Evolutionary conservation across 148 eudicot species (phyloP), one percentile per base, ranked within the genome.

Genomic region (Vaccinium darrowii): DNA sequence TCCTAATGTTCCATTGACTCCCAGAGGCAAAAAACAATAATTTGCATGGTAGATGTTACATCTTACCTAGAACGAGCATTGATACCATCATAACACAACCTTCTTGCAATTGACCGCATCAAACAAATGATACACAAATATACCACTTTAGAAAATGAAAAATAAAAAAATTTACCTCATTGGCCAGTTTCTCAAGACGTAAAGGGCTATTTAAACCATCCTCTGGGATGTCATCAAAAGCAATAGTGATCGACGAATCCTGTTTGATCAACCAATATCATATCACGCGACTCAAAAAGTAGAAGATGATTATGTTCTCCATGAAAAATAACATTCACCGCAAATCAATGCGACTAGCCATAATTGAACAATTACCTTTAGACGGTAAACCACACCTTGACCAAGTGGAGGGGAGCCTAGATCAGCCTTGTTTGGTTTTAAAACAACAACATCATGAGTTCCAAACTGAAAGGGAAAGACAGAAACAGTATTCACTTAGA

Each of bases 171-270:
- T 54, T 19, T 89, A 96, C 97, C 95, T 96, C 99, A 94, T 96
- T 96, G 80, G 98, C 95, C 88, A 96, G 84, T 84, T 96, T 96
- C 87, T 96, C 98, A 83, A 96, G 98, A 76, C 99, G 95, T 82
- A 94, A 84, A 84, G 98, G 90, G 90, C 83, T 93, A 84, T 96
- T 92, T 71, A 94, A 88, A 84, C 98, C 99, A 58, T 96, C 99
- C 80, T 96, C 99, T 14, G 99, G 99, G 58, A 96, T 90, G 86
- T 96, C 99, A 86, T 96, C 98, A 90, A 96, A 96, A 79, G 98
- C 98, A 47, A 93, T 93, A 23, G 94, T 93, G 85, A 96, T 92
- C 78, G 99, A 94, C 63, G 98, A 89, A 85, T 96, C 99, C 99
- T 96, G 89, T 79, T 84, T 11, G 51, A 90, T 62, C 5, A 83